Conservation (phyloP, 1,139 yeast genomes). For the Suhomyces atakaporum region DNA sequence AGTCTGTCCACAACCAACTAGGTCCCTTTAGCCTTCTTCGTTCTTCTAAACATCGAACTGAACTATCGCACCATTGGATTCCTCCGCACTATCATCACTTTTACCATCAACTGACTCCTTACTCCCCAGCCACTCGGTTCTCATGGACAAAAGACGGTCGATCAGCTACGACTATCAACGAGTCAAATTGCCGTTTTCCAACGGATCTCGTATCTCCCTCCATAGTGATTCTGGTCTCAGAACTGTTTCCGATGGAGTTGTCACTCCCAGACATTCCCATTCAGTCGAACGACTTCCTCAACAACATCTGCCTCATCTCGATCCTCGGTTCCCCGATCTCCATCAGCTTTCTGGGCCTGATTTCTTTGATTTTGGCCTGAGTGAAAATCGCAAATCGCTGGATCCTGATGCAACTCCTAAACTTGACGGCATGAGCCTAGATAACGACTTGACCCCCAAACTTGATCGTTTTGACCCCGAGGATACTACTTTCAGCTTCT, state of each 20-base stretch:
- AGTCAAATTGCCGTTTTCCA: conserved; percentile 22
- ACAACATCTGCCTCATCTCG: conserved; percentile 8
- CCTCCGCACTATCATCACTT: no score
- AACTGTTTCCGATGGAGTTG: conserved; percentile 18
- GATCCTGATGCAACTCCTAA: not conserved
- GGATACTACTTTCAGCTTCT: conserved; percentile 23
- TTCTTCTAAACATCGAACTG: no score
- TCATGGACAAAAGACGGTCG: conserved; percentile 24
- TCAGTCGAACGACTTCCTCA: no score
- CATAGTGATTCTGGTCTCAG: conserved; percentile 11
- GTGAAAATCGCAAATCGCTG: not conserved
- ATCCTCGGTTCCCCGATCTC: conserved; percentile 1
- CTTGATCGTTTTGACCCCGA: conserved; percentile 3
- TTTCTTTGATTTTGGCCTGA: conserved; percentile 4
- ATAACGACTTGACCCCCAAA: not conserved
- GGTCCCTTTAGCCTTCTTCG: no score
- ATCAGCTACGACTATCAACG: conserved; percentile 35
- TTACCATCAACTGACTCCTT: no score
- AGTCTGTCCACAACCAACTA: no score
- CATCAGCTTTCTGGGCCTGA: conserved; percentile 4
- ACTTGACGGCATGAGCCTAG: no score
- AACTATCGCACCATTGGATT: no score
- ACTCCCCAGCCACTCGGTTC: no score
- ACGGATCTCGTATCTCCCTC: conserved; percentile 15
- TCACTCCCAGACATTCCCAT: conserved; percentile 11